These are phyloP conservation scores for Moesziomyces parantarcticus DNA, from an alignment of 1,284 basidiomycete genomes.

Conservation along the genomic window DNA sequence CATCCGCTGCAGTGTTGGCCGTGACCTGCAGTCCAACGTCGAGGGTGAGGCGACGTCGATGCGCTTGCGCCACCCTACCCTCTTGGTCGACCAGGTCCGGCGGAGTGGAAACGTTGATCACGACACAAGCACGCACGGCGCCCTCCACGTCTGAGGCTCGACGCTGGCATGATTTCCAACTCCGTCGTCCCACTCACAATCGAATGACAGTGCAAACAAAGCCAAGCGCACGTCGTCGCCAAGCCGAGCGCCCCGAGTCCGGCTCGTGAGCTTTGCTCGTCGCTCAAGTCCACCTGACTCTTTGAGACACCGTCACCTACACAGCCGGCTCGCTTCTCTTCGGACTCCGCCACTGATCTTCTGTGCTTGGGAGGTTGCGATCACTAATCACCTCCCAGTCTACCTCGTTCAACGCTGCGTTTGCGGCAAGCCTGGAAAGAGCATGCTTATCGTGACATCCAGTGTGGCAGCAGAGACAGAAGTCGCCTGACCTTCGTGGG, in stretches of 20 bases:
- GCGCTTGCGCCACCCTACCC: background rate
- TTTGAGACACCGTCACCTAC: too few species aligned
- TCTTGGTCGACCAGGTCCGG: background rate
- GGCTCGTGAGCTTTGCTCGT: too few species aligned
- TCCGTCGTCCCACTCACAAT: background rate
- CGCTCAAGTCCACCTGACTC: too few species aligned
- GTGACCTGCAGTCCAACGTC: background rate
- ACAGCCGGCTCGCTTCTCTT: background rate
- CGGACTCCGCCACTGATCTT: background rate
- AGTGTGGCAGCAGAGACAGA: too few species aligned
- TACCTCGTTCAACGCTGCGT: too few species aligned
- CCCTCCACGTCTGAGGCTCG: background rate
- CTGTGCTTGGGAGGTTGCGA: too few species aligned
- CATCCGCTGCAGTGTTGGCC: background rate
- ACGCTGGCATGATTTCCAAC: background rate
- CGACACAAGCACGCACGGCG: too few species aligned
- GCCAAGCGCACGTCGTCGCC: background rate
- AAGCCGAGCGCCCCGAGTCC: background rate
- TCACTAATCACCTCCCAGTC: too few species aligned
- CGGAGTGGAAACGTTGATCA: background rate
- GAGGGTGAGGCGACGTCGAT: background rate
- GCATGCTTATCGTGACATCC: too few species aligned
- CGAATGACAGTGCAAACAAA: conserved; percentile 3
- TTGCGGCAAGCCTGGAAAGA: too few species aligned
- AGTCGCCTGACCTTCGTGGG: too few species aligned